Evolutionary conservation across 164 flowering plant species (phyloP).

Genomic region (Hamamelis virginiana): DNA sequence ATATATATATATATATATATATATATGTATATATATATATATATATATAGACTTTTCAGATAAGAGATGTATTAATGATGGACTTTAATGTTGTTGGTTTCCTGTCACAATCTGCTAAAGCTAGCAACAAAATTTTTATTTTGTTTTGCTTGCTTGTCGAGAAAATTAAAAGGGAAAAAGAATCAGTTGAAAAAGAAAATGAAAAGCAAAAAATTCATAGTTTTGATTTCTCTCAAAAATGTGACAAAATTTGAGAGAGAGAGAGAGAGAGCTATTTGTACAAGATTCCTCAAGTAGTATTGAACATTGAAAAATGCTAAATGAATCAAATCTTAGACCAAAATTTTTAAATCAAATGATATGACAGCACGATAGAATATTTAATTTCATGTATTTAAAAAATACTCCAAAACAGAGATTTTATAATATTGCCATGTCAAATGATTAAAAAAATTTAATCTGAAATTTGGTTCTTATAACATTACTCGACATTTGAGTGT

Average conservation of each 20-base stretch:
- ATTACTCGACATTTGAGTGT: too few relatives aligned
- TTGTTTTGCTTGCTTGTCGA: neutral
- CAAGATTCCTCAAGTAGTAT: too few relatives aligned
- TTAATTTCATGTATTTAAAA: too few relatives aligned
- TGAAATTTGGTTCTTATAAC: too few relatives aligned
- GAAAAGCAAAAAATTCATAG: neutral
- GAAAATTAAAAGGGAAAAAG: neutral
- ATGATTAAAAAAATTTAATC: too few relatives aligned
- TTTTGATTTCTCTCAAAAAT: neutral
- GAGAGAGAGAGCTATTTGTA: neutral
- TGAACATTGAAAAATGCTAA: too few relatives aligned
- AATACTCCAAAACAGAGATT: too few relatives aligned
- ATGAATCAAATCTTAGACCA: too few relatives aligned
- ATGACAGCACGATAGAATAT: too few relatives aligned
- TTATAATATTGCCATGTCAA: too few relatives aligned
- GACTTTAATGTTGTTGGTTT: slow-evolving; percentile 38
- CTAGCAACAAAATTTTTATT: neutral
- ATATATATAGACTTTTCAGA: neutral
- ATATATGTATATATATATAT: neutral
- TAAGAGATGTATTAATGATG: slow-evolving; percentile 23
- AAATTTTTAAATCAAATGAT: too few relatives aligned
- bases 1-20: neutral
- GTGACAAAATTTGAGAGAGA: neutral
- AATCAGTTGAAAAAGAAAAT: neutral
- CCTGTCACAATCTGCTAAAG: slow-evolving; percentile 33